A percentile compares a stretch with the other conserved stretches of the same genome.
These are phyloP conservation scores for Hypholoma fasciculare DNA, from an alignment of 768 basidiomycete genomes.

Conservation along the genomic window DNA sequence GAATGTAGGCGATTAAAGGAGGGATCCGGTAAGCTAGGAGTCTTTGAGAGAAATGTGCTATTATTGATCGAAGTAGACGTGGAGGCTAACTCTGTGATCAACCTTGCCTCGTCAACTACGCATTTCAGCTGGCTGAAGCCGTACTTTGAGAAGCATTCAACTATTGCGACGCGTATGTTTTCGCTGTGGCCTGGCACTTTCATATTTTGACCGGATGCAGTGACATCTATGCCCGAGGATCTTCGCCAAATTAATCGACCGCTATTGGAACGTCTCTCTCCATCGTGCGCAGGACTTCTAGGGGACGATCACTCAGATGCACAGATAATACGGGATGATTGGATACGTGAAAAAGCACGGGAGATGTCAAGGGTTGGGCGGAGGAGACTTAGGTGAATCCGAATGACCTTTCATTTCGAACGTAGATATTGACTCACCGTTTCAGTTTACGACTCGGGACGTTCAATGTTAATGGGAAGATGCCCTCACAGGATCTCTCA, in stretches of 20 bases:
- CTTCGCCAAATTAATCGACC: constrained; percentile 50
- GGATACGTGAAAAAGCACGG: constrained; percentile 52
- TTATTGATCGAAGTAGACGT: constrained; percentile 12
- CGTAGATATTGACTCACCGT: background rate
- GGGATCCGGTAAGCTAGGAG: constrained; percentile 39
- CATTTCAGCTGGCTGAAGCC: constrained; percentile 48
- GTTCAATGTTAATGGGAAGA: constrained; percentile 83
- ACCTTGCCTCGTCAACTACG: constrained; percentile 28
- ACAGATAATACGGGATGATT: constrained; percentile 59
- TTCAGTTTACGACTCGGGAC: constrained; percentile 69
- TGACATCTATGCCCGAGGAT: constrained; percentile 49
- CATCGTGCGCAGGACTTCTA: constrained; percentile 59
- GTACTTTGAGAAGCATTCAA: constrained; percentile 33
- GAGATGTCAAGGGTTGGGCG: constrained; percentile 32
- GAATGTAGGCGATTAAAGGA: constrained; percentile 62
- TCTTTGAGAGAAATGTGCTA: background rate
- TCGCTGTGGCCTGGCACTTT: background rate
- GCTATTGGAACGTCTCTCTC: constrained; percentile 55
- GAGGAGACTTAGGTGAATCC: constrained; percentile 29
- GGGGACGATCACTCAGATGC: constrained; percentile 65
- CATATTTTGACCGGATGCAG: constrained; percentile 23
- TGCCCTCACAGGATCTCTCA: constrained; percentile 71
- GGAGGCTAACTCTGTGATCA: constrained; percentile 21
- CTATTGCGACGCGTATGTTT: constrained; percentile 29
- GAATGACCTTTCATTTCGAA: too few species aligned